Conservation (phyloP, 225 moss, liverwort and hornwort species). For the Takakia lepidozioides region DNA sequence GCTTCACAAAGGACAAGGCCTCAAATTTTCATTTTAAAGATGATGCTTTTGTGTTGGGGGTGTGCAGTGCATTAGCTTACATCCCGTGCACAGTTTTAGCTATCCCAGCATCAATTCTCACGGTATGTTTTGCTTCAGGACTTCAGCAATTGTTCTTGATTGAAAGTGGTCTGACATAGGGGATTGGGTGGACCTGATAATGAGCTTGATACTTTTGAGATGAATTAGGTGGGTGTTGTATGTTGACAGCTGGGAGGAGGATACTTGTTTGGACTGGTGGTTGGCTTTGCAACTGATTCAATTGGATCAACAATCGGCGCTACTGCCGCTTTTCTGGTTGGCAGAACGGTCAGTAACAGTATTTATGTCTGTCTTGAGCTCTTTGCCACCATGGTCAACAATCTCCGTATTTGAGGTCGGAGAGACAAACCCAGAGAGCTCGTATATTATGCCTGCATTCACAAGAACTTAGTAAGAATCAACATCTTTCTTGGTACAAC, state of each 20-base stretch:
- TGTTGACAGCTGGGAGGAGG: slow-evolving; percentile 89
- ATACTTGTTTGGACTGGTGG: slow-evolving; percentile 78
- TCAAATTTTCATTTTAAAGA: too few relatives aligned
- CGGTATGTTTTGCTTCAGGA: slow-evolving; percentile 62
- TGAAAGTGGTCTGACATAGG: too few relatives aligned
- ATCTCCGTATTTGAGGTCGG: too few relatives aligned
- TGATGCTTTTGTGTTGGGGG: not conserved
- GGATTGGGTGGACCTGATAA: too few relatives aligned
- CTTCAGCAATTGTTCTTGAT: too few relatives aligned
- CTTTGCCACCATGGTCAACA: not conserved
- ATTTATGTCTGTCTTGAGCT: too few relatives aligned
- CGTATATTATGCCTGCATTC: too few relatives aligned
- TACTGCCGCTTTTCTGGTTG: slow-evolving; percentile 81
- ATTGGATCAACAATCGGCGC: slow-evolving; percentile 85
- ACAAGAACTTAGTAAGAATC: too few relatives aligned
- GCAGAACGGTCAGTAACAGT: slow-evolving; percentile 68
- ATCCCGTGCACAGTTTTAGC: slow-evolving; percentile 84
- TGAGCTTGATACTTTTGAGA: not conserved
- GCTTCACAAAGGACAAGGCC: too few relatives aligned
- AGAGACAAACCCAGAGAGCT: too few relatives aligned
- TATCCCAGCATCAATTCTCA: slow-evolving; percentile 85
- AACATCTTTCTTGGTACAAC: too few relatives aligned
- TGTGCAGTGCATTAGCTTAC: slow-evolving; percentile 79
- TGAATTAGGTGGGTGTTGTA: slow-evolving; percentile 4
- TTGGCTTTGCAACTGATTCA: slow-evolving; percentile 91